Evolutionary conservation across 495 filamentous ascomycete genomes (phyloP), one percentile per base, ranked within the genome.

Genomic region (Annulohypoxylon bovei): DNA sequence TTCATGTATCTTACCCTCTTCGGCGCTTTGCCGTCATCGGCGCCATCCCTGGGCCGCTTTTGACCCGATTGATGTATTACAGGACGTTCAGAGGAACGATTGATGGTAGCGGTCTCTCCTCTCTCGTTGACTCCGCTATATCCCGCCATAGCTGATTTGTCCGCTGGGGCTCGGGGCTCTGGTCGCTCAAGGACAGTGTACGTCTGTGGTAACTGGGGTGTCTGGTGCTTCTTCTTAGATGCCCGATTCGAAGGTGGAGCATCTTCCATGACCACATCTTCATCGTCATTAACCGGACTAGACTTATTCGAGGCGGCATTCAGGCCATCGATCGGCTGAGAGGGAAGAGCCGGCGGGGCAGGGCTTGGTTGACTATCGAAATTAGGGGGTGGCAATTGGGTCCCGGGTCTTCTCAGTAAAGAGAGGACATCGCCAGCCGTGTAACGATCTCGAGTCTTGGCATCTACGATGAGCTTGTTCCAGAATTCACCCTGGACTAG

Each of bases 401-500:
- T 46, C 1, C 75, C 75, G 16, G 84, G 78, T 39, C 57, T 80
- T 50, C 75, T 78, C 5, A 88, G 76, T 62, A 86, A 58, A 6
- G 54, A 66, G 62, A 86, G 68, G 25, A 88, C 76, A 66, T 97
- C 86, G 12, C 90, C 93, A 37, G 86, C 83, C 0, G 90, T 94
- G 73, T 95, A 97, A n/a, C 88, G 79, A 65, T 91, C 85, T 56
- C 95, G 88, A 28, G 75, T 74, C 69, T 87, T 90, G 2, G 95
- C 91, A 76, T 98, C 91, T 32, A 89, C 84, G 40, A 99, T 92
- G 20, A 99, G 84, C 59, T 89, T 87, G 53, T 85, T 87, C 95
- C 95, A 99, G 79, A 91, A 97, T 72, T 95, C 88, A 30, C 95
- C 96, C 70, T 96, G 91, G 6, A 90, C 81, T 25, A 99, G 83